Conservation (phyloP, 306 rosid genomes). For the Prinsepia uniflora region DNA sequence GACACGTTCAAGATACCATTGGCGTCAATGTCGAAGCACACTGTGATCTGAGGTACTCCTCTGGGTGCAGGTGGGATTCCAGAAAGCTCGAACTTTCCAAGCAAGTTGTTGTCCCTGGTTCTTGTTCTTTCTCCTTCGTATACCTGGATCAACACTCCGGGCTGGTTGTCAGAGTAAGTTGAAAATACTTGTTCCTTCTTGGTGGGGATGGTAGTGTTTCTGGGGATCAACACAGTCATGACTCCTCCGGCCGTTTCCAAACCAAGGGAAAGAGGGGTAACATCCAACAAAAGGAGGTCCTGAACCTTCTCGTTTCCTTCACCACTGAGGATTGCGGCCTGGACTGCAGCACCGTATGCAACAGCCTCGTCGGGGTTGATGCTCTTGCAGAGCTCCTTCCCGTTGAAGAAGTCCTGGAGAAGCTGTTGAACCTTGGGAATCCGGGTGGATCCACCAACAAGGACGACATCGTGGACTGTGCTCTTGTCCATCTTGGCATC, state of each 20-base stretch:
- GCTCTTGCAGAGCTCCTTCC: slow-evolving; percentile 72
- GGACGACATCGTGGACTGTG: slow-evolving; percentile 55
- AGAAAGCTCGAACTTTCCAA: slow-evolving; percentile 68
- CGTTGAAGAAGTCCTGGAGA: slow-evolving; percentile 58
- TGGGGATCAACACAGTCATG: slow-evolving; percentile 67
- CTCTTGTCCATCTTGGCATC: slow-evolving; percentile 73
- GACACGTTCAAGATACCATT: slow-evolving; percentile 75
- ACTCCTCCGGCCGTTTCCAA: slow-evolving; percentile 79
- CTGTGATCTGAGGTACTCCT: slow-evolving; percentile 75
- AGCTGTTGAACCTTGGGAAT: slow-evolving; percentile 72
- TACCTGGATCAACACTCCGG: slow-evolving; percentile 74
- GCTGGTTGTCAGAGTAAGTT: slow-evolving; percentile 73
- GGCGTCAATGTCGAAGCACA: slow-evolving; percentile 72
- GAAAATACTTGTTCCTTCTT: slow-evolving; percentile 80
- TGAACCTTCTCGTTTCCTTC: slow-evolving; percentile 82
- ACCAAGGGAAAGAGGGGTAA: slow-evolving; percentile 61
- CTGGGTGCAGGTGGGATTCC: slow-evolving; percentile 84
- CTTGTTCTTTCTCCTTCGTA: slow-evolving; percentile 74
- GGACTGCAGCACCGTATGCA: slow-evolving; percentile 71
- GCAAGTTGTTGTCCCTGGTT: slow-evolving; percentile 63
- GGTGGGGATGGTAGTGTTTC: slow-evolving; percentile 73
- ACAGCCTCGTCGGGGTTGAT: slow-evolving; percentile 74
- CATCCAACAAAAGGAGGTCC: slow-evolving; percentile 67
- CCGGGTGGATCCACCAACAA: slow-evolving; percentile 72
- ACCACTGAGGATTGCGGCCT: slow-evolving; percentile 64